Conservation (phyloP, 2,329 filamentous ascomycete species). For the Stachybotrys elegans region DNA sequence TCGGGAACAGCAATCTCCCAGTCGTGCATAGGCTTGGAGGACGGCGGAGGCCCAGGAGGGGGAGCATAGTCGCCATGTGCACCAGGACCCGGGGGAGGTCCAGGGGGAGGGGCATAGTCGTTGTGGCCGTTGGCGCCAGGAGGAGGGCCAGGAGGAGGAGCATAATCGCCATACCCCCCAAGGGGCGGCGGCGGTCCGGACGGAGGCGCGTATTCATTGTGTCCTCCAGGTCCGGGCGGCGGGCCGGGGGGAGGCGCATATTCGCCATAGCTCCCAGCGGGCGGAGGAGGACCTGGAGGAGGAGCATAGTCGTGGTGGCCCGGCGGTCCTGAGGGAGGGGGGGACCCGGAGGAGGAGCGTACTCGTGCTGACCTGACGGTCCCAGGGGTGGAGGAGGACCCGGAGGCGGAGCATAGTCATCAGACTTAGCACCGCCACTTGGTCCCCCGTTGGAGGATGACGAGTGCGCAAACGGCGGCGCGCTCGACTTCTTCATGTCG, state of each 20-base stretch:
- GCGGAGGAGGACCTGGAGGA: conserved; percentile 26
- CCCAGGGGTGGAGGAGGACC: conserved; percentile 4
- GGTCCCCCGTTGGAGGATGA: no score
- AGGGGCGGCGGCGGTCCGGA: conserved; percentile 23
- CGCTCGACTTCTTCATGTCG: conserved; percentile 17
- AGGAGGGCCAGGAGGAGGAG: conserved; percentile 26
- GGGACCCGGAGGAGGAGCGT: conserved; percentile 16
- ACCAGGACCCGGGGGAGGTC: conserved; percentile 31
- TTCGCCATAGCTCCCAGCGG: conserved; percentile 12
- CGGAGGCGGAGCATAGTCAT: conserved; percentile 4
- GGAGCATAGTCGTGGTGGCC: conserved; percentile 22
- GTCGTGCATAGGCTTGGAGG: conserved; percentile 47
- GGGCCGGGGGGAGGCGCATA: conserved; percentile 16
- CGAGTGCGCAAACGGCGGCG: conserved; percentile 3
- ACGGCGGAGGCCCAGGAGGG: conserved; percentile 29
- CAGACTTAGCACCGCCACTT: neutral
- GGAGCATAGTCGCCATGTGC: conserved; percentile 25
- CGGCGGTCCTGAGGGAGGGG: conserved; percentile 6
- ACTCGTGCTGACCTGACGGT: conserved; percentile 8
- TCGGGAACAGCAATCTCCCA: conserved; percentile 70
- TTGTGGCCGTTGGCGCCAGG: conserved; percentile 11
- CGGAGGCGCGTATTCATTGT: conserved; percentile 18
- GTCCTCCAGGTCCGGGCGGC: conserved; percentile 12
- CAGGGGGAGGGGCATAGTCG: conserved; percentile 25
- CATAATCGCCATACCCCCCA: conserved; percentile 13